Conservation (phyloP, 768 basidiomycete species). For the Atractiella rhizophila region DNA sequence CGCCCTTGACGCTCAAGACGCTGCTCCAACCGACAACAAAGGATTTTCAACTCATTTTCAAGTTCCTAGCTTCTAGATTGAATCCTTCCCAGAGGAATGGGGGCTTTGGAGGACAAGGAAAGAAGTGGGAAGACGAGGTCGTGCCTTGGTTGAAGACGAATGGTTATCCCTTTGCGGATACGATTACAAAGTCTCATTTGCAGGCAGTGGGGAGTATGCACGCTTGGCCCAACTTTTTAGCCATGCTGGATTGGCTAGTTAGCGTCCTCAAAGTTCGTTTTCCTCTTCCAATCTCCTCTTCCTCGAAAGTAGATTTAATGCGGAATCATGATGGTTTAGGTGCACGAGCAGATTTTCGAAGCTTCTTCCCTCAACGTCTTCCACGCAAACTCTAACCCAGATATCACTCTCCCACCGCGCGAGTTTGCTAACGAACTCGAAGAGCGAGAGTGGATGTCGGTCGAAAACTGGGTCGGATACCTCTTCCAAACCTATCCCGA, state of each 20-base stretch:
- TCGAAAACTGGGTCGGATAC: slow-evolving; percentile 14
- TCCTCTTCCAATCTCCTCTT: background rate
- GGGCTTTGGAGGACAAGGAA: slow-evolving; percentile 30
- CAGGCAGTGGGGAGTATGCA: slow-evolving; percentile 69
- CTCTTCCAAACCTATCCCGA: slow-evolving; percentile 29
- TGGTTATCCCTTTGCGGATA: slow-evolving; percentile 53
- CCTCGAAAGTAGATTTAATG: too few species aligned
- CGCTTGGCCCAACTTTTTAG: slow-evolving; percentile 73
- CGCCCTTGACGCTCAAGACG: slow-evolving; percentile 29
- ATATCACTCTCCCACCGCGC: slow-evolving; percentile 40
- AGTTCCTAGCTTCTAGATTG: slow-evolving; percentile 39
- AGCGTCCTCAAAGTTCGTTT: slow-evolving; percentile 48
- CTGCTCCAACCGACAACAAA: slow-evolving; percentile 56
- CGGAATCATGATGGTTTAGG: background rate
- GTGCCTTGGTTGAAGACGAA: slow-evolving; percentile 45
- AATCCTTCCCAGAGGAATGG: slow-evolving; percentile 31
- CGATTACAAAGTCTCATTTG: slow-evolving; percentile 62
- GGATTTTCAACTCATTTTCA: slow-evolving; percentile 64
- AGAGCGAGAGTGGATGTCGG: slow-evolving; percentile 10
- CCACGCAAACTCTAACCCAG: slow-evolving; percentile 19
- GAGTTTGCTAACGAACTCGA: slow-evolving; percentile 30
- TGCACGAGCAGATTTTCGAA: slow-evolving; percentile 4
- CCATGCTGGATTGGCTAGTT: slow-evolving; percentile 76
- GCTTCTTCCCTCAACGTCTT: slow-evolving; percentile 10
- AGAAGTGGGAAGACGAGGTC: slow-evolving; percentile 58